Conservation (phyloP, 176 grass and related monocot species). For the Eragrostis nindensis region DNA sequence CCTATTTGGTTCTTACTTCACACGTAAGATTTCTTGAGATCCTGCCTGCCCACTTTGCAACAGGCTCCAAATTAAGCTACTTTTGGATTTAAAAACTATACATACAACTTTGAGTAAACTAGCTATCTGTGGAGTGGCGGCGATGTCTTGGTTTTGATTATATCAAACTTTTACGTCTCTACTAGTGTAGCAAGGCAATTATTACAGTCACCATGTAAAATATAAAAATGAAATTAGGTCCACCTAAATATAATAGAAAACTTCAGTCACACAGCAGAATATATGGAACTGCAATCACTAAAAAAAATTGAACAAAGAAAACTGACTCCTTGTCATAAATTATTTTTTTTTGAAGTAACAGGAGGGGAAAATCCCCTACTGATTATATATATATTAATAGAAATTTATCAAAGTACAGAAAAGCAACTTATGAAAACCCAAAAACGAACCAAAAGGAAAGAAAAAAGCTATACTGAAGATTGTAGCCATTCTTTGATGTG, state of each 20-base stretch:
- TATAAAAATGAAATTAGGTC: not conserved
- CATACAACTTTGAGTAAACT: not conserved
- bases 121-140: not conserved
- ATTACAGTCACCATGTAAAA: not conserved
- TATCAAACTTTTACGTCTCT: not conserved
- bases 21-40: conserved; percentile 33
- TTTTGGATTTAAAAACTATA: not conserved
- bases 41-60: conserved; percentile 29
- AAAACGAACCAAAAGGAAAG: no score
- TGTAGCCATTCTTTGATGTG: no score
- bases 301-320: no score
- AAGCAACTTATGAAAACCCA: no score
- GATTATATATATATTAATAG: no score
- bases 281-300: no score
- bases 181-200: not conserved
- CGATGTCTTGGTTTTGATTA: not conserved
- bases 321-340: no score
- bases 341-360: no score
- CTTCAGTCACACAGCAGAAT: not conserved
- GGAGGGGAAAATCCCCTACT: no score
- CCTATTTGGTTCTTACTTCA: conserved; percentile 33
- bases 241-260: not conserved
- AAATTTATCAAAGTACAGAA: no score
- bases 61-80: not conserved
- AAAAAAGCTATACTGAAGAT: no score